Percentiles rank a stretch among this genome's conserved stretches.
These are phyloP conservation scores for Metschnikowia orientalis DNA, from an alignment of 805 yeast genomes.

Conservation along the genomic window DNA sequence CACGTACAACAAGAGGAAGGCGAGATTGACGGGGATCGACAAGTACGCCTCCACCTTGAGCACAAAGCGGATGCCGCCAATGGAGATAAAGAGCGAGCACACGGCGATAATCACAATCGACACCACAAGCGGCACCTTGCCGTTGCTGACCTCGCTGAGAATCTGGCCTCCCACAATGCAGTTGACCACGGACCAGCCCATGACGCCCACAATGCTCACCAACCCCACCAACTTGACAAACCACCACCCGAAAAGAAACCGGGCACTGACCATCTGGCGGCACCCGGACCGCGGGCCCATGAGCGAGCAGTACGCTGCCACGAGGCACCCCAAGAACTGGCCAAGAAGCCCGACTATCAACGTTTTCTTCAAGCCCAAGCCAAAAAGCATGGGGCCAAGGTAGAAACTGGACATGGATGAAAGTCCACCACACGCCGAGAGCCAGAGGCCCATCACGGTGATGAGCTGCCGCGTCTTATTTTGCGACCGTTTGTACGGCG, in stretches of 20 bases:
- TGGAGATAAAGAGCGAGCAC: constrained; percentile 60
- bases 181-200: constrained; percentile 95
- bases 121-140: constrained; percentile 61
- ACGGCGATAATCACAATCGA: constrained; percentile 72
- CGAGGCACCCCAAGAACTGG: constrained; percentile 60
- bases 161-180: constrained; percentile 87
- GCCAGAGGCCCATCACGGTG: constrained; percentile 71
- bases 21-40: constrained; percentile 63
- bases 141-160: constrained; percentile 59
- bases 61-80: constrained; percentile 74
- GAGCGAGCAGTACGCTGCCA: constrained; percentile 78
- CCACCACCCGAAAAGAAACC: constrained; percentile 84
- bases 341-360: constrained; percentile 61
- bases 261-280: constrained; percentile 79
- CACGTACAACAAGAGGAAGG: constrained; percentile 66
- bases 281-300: constrained; percentile 92
- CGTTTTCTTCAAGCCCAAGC: constrained; percentile 62
- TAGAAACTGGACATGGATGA: constrained; percentile 84
- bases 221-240: constrained; percentile 72
- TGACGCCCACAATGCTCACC: constrained; percentile 66
- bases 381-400: constrained; percentile 68
- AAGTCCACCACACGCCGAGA: constrained; percentile 82
- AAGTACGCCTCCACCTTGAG: constrained; percentile 63
- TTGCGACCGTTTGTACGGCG: constrained; percentile 60
- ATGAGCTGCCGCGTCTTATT: constrained; percentile 26